Base-by-base conservation (phyloP, 2,329 filamentous ascomycete species). In the Waltergamsia citrina region DNA sequence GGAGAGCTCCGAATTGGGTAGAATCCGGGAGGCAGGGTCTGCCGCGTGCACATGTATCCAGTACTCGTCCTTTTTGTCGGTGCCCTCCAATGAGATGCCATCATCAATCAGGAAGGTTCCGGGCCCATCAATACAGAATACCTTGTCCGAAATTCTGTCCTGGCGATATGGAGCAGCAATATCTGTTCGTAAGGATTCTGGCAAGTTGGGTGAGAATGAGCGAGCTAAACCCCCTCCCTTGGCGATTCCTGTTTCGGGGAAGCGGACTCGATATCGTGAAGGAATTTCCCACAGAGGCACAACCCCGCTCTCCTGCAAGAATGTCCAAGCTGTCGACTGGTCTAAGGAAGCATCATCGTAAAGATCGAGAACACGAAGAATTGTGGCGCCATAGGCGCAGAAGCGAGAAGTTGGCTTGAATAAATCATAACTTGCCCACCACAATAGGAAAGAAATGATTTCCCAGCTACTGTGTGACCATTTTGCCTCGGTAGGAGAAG, bases 41-140 rank as follows among this genome's bases (percentile, higher is more conserved):
- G 85, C 85, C 27, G 83, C 71, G 51, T 92, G 85, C 21, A 86
- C 58, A 48, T 87, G 83, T 20, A 90, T 62, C 85, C 85, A 92
- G 47, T 73, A 75, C 43, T 81, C 66, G 33, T 65, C 51, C 15
- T 65, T 40, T 14, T 54, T 60, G 4, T 63, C 56, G 2, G 78
- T 70, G 29, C 56, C 52, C 48, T 86, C 78, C 7, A 92, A 49
- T 1, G 84, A 90, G 7, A 93, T 58, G 2, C 79, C 85, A 49
- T 93, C 85, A 44, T 93, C 85, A 38, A 92, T 81, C 44, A 90
- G 77, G 19, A 69, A 62, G 0, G 85, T 81, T 23, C 57, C 59
- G 15, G 67, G 63, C 19, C 71, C 67, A 48, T 93, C 85, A 39
- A 93, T 83, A 43, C 81, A 86, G 50, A 78, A 88, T 2, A 83